Conservation (phyloP, 345 rosid genomes). For the Brassica carinata region DNA sequence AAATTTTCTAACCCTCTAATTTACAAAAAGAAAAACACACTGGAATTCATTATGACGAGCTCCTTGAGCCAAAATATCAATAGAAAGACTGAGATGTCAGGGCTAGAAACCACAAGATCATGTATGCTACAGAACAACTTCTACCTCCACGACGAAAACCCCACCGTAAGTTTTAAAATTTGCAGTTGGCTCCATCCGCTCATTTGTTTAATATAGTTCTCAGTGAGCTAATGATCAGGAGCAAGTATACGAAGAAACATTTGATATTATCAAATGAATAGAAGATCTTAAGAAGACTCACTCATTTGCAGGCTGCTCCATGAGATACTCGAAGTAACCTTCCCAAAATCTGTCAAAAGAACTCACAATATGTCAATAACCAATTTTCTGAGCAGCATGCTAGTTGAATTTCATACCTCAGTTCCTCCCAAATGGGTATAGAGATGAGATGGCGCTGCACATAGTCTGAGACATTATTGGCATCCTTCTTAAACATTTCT, state of each 20-base stretch:
- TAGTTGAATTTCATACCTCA: constrained; percentile 51
- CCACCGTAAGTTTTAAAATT: neutral
- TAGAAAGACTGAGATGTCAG: neutral
- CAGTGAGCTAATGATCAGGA: too few relatives aligned
- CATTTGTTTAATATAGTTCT: neutral
- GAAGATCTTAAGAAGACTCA: constrained; percentile 45
- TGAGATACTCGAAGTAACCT: constrained; percentile 88
- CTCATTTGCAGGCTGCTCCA: constrained; percentile 87
- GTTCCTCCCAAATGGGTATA: constrained; percentile 94
- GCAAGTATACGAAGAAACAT: too few relatives aligned
- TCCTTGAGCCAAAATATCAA: constrained; percentile 16
- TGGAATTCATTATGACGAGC: neutral
- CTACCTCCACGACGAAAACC: neutral
- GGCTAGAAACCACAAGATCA: neutral
- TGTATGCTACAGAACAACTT: constrained; percentile 10
- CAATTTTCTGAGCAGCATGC: constrained; percentile 9
- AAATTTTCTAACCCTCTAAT: neutral
- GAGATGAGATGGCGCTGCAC: constrained; percentile 95
- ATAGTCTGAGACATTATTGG: constrained; percentile 86
- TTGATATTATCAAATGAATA: constrained; percentile 18
- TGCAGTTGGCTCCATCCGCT: neutral
- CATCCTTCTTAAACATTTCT: constrained; percentile 91
- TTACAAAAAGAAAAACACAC: neutral
- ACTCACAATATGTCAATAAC: constrained; percentile 16
- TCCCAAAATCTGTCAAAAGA: constrained; percentile 87